phyloP scores from a whole-genome alignment of 495 filamentous ascomycete genomes.

The Lentithecium fluviatile region DNA sequence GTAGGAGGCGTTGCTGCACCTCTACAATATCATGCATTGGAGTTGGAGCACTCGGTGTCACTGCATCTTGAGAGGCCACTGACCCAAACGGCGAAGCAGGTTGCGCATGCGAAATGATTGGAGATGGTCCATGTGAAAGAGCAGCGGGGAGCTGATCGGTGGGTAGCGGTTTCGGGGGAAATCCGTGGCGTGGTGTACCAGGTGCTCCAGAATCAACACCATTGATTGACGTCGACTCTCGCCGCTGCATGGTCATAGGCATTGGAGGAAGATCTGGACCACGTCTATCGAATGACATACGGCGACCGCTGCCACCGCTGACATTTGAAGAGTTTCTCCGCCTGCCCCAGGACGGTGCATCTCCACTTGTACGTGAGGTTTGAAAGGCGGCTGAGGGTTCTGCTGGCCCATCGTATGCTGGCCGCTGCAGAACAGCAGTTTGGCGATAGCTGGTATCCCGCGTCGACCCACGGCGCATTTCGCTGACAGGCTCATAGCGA shows the following conservation, averaged over 20 bases:
- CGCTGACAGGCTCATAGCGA: conserved; percentile 84
- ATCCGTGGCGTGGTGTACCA: conserved; percentile 19
- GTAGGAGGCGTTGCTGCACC: conserved; percentile 82
- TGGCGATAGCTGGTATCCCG: conserved; percentile 67
- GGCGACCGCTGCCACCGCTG: conserved; percentile 77
- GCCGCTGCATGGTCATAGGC: conserved; percentile 41
- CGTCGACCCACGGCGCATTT: conserved; percentile 66
- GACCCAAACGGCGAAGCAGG: conserved; percentile 31
- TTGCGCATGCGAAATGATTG: conserved; percentile 27
- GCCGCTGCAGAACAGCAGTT: conserved; percentile 77
- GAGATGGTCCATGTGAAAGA: conserved; percentile 37
- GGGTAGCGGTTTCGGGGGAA: not conserved
- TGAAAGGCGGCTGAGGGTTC: conserved; percentile 94
- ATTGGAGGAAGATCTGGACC: conserved; percentile 48
- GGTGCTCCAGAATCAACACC: conserved; percentile 38
- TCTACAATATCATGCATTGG: conserved; percentile 48
- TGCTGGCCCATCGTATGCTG: conserved; percentile 66
- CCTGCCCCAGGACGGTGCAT: conserved; percentile 66
- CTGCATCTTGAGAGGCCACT: conserved; percentile 32
- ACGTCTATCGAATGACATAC: conserved; percentile 53
- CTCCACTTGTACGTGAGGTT: conserved; percentile 65
- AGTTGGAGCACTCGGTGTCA: conserved; percentile 32
- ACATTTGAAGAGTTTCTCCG: conserved; percentile 91
- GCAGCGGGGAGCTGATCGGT: conserved; percentile 16
- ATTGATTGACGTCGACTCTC: conserved; percentile 50